Conservation (phyloP, 106 monocot species). For the Dactylorhiza incarnata region DNA sequence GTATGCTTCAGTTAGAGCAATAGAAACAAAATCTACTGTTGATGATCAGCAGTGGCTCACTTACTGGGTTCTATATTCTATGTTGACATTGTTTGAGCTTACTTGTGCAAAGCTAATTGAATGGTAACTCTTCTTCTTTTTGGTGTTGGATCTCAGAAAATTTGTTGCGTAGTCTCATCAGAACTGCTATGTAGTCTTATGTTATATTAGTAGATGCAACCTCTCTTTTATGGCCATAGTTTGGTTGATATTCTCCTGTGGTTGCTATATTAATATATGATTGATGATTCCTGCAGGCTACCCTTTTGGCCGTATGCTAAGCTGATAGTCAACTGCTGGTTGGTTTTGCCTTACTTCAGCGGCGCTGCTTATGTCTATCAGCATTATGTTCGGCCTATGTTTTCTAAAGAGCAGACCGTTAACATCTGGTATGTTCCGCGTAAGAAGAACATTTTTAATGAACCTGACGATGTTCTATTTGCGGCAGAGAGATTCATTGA, state of each 20-base stretch:
- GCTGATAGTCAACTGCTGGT: constrained; percentile 54
- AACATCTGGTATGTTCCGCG: constrained; percentile 52
- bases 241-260: background rate
- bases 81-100: constrained; percentile 79
- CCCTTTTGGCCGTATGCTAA: constrained; percentile 79
- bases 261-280: background rate
- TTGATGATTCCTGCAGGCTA: constrained; percentile 36
- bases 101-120: constrained; percentile 69
- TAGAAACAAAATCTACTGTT: constrained; percentile 64
- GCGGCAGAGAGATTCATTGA: constrained; percentile 66
- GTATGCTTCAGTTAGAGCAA: constrained; percentile 84
- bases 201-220: background rate
- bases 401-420: constrained; percentile 33
- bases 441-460: constrained; percentile 32
- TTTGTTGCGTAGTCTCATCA: background rate
- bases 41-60: constrained; percentile 93
- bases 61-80: constrained; percentile 78
- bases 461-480: constrained; percentile 48
- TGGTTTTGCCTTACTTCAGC: constrained; percentile 79
- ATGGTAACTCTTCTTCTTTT: constrained; percentile 26
- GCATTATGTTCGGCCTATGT: constrained; percentile 46
- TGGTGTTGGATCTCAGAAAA: background rate
- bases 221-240: background rate
- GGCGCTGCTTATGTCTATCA: constrained; percentile 82
- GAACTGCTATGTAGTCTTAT: background rate